Percentiles rank a stretch among this genome's conserved stretches.
Evolutionary conservation across 495 filamentous ascomycete genomes (phyloP).

Genomic region (Neurospora sp.): DNA sequence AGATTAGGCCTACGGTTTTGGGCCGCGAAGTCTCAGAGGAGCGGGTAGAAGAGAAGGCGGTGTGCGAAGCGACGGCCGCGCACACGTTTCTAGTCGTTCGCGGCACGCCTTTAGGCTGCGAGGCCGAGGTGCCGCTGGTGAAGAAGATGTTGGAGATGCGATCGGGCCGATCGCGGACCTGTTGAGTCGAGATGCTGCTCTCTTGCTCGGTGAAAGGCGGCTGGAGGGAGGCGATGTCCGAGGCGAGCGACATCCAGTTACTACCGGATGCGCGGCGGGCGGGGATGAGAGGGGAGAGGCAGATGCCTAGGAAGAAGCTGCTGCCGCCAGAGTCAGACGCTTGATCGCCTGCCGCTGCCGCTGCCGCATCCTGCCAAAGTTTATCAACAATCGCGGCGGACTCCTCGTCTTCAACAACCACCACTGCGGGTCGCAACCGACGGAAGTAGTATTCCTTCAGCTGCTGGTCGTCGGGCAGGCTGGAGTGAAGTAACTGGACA

Average conservation of each 20-base stretch:
- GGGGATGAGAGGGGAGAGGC: background rate
- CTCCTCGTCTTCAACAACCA: background rate
- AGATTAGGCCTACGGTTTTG: background rate
- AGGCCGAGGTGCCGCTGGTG: background rate
- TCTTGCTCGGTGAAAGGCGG: background rate
- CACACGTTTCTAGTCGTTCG: background rate
- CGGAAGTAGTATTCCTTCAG: background rate
- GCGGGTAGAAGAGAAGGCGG: background rate
- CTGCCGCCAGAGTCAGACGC: background rate
- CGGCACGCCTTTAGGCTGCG: background rate
- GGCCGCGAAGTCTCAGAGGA: background rate
- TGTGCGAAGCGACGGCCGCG: background rate
- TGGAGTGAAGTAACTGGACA: background rate
- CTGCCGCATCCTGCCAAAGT: background rate
- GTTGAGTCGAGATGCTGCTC: background rate
- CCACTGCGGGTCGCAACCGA: background rate
- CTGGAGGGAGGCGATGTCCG: background rate
- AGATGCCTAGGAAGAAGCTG: background rate
- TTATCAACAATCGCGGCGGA: background rate
- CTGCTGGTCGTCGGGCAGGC: background rate
- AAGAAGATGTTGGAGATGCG: background rate
- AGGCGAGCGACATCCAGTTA: background rate
- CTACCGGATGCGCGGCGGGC: background rate
- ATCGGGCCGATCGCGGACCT: background rate
- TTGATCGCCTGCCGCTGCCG: background rate